Conservation (phyloP, 345 rosid genomes). For the Carallia pectinifolia region DNA sequence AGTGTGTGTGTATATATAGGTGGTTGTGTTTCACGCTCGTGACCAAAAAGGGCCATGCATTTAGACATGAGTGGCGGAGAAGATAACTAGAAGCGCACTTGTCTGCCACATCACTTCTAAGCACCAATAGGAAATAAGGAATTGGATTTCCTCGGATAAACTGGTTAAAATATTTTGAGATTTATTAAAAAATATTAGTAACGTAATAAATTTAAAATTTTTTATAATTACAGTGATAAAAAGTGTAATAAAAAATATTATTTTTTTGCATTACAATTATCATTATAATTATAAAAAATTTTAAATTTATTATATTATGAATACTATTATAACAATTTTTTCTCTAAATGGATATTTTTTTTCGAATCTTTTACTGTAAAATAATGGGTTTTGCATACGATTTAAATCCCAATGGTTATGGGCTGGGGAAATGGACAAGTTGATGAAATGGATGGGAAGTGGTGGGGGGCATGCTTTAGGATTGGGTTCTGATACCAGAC, state of each 20-base stretch:
- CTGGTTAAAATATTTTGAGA: neutral
- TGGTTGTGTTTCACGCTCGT: neutral
- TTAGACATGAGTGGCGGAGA: constrained; percentile 29
- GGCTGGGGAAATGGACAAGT: constrained; percentile 13
- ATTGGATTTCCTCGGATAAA: constrained; percentile 53
- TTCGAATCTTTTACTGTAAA: neutral
- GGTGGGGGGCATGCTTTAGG: neutral
- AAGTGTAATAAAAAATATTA: too few relatives aligned
- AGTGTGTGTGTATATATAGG: constrained; percentile 22
- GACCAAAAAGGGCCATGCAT: constrained; percentile 1
- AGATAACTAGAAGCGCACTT: constrained; percentile 46
- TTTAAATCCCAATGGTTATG: constrained; percentile 15
- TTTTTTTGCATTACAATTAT: too few relatives aligned
- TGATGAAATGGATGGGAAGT: constrained; percentile 17
- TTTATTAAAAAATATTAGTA: too few relatives aligned
- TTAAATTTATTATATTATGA: too few relatives aligned
- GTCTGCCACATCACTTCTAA: constrained; percentile 45
- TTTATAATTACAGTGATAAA: too few relatives aligned
- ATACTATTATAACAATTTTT: too few relatives aligned
- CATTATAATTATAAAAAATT: too few relatives aligned
- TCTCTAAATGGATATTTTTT: too few relatives aligned
- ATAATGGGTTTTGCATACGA: neutral
- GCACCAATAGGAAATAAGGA: constrained; percentile 51
- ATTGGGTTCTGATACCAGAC: neutral
- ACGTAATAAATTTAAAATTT: too few relatives aligned